phyloP scores from a whole-genome alignment of 139 green algal genomes.

The Eudorina sp. region DNA sequence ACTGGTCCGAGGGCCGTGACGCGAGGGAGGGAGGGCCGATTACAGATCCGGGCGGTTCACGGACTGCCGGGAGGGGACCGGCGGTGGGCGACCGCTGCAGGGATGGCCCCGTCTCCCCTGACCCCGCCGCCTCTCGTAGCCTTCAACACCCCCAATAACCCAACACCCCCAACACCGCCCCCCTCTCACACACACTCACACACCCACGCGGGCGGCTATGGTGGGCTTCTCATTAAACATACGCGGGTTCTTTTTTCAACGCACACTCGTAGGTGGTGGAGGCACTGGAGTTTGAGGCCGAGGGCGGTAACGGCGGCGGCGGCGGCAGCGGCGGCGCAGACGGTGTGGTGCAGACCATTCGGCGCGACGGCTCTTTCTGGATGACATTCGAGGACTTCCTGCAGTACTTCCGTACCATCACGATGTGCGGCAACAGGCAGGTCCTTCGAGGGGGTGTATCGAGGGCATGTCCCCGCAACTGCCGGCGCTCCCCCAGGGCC shows the following conservation, averaged over 20 bases:
- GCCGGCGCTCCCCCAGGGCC: no score
- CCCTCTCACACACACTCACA: no score
- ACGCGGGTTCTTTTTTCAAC: no score
- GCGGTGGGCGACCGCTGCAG: no score
- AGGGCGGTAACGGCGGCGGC: neutral
- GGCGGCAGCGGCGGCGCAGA: neutral
- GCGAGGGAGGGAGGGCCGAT: no score
- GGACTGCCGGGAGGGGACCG: no score
- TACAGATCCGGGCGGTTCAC: no score
- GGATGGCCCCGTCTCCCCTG: no score
- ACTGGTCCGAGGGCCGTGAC: no score
- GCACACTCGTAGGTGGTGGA: neutral
- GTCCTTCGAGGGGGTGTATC: neutral
- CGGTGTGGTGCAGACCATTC: neutral
- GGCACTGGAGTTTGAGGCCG: neutral
- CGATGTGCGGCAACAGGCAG: conserved; percentile 36
- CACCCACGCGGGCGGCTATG: no score
- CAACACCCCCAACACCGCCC: neutral
- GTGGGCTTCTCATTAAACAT: no score
- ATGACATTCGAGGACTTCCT: conserved; percentile 37
- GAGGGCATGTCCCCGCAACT: neutral
- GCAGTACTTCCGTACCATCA: conserved; percentile 12
- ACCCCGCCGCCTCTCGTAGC: no score
- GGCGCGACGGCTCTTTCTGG: conserved; percentile 40
- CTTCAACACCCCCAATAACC: neutral